Percentiles rank a stretch among this genome's conserved stretches.
Conservation (phyloP, 1,284 basidiomycete genomes). For the Xerocomus amazonicus region DNA sequence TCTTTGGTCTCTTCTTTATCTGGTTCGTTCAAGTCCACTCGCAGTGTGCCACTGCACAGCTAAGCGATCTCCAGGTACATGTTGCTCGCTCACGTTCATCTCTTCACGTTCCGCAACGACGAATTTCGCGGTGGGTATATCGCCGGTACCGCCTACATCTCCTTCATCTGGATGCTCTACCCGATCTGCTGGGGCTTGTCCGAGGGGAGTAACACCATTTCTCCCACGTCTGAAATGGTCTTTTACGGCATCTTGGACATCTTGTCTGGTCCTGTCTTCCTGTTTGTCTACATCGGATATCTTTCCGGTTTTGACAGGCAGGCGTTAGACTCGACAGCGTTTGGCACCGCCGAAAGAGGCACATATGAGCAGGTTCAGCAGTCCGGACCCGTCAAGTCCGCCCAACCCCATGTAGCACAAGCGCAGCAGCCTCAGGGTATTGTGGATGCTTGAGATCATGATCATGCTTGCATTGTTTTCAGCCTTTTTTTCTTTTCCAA, state of each 20-base stretch:
- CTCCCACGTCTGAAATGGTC: constrained; percentile 43
- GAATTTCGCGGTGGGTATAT: constrained; percentile 41
- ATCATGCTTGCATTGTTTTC: too few relatives aligned
- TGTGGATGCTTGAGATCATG: too few relatives aligned
- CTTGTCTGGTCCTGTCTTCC: constrained; percentile 49
- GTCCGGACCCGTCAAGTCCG: background rate
- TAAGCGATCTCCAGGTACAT: constrained; percentile 19
- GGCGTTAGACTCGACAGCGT: constrained; percentile 21
- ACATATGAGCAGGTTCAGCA: background rate
- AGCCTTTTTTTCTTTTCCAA: background rate
- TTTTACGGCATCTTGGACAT: constrained; percentile 63
- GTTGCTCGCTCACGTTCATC: constrained; percentile 28
- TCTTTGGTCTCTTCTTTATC: constrained; percentile 44
- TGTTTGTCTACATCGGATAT: constrained; percentile 32
- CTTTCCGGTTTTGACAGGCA: constrained; percentile 30
- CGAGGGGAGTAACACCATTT: constrained; percentile 48
- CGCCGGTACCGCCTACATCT: constrained; percentile 39
- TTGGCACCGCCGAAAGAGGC: constrained; percentile 13
- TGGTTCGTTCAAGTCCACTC: constrained; percentile 37
- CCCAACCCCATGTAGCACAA: background rate
- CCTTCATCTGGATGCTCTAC: constrained; percentile 52
- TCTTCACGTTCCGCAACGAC: constrained; percentile 36
- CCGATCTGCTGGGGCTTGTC: constrained; percentile 45
- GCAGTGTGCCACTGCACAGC: too few relatives aligned
- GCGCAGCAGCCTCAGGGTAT: too few relatives aligned